Percentiles rank a stretch among this genome's conserved stretches.
Conservation (phyloP, 176 grass and related monocot species). For the Musa troglodytarum region DNA sequence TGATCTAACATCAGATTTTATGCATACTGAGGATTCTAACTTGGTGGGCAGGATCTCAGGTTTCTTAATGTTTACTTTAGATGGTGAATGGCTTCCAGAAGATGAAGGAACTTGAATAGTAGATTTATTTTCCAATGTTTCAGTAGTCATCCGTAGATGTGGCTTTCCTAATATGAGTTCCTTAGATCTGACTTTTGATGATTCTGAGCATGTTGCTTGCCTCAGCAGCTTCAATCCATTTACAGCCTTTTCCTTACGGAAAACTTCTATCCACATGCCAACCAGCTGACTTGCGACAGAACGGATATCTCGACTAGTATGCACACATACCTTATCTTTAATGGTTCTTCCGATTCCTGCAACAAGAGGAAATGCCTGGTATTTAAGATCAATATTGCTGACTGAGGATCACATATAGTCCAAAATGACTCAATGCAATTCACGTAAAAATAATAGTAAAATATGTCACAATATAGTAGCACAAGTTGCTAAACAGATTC, state of each 20-base stretch:
- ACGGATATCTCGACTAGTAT: constrained; percentile 97
- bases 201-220: constrained; percentile 41
- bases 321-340: constrained; percentile 95
- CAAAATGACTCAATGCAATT: too few relatives aligned
- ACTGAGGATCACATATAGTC: too few relatives aligned
- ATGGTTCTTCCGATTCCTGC: constrained; percentile 83
- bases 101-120: constrained; percentile 32
- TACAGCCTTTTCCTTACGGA: constrained; percentile 86
- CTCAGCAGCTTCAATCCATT: constrained; percentile 71
- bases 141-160: constrained; percentile 23
- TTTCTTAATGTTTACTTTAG: constrained; percentile 50
- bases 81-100: constrained; percentile 37
- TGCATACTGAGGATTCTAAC: constrained; percentile 34
- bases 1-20: constrained; percentile 41
- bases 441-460: too few relatives aligned
- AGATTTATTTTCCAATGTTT: constrained; percentile 33
- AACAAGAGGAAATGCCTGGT: not conserved
- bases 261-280: constrained; percentile 89
- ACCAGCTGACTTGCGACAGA: constrained; percentile 90
- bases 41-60: constrained; percentile 45
- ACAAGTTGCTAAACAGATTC: too few relatives aligned
- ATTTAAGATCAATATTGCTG: not conserved
- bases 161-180: constrained; percentile 42
- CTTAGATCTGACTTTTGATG: constrained; percentile 42
- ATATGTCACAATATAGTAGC: too few relatives aligned